Percentiles rank a stretch among this genome's conserved stretches.
Conservation (phyloP, 1,284 basidiomycete species). For the Naganishia sp. region DNA sequence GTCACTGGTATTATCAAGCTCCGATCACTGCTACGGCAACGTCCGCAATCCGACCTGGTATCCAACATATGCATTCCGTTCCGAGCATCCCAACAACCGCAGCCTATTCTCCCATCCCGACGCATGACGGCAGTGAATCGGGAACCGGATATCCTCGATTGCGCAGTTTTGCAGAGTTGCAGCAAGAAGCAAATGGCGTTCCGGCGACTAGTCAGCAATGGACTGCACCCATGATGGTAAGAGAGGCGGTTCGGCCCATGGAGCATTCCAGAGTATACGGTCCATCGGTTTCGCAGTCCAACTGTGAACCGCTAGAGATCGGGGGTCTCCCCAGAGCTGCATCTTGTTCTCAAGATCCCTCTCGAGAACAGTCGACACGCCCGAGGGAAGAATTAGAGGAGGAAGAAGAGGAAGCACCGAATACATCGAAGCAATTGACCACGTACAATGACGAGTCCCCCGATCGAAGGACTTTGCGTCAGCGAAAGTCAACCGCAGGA, state of each 20-base stretch:
- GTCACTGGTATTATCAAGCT: background rate
- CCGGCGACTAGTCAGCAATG: background rate
- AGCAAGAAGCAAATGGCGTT: background rate
- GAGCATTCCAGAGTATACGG: background rate
- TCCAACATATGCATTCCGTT: constrained; percentile 9
- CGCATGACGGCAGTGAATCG: background rate
- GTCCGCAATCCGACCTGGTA: background rate
- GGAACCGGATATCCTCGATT: background rate
- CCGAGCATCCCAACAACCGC: background rate
- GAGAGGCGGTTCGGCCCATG: background rate
- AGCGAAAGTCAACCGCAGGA: background rate
- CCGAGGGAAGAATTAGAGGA: background rate
- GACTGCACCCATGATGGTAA: background rate
- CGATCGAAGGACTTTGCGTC: background rate
- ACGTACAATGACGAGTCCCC: too few species aligned
- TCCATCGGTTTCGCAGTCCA: background rate
- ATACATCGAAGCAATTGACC: background rate
- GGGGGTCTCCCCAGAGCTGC: background rate
- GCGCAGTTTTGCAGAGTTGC: constrained; percentile 6
- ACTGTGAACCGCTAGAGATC: background rate
- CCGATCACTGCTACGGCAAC: background rate
- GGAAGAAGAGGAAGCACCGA: background rate
- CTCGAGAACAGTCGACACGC: background rate
- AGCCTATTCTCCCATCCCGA: background rate
- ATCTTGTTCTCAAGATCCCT: background rate